Evolutionary conservation across 2,329 filamentous ascomycete genomes (phyloP).

Genomic region (Coleophoma cylindrospora): DNA sequence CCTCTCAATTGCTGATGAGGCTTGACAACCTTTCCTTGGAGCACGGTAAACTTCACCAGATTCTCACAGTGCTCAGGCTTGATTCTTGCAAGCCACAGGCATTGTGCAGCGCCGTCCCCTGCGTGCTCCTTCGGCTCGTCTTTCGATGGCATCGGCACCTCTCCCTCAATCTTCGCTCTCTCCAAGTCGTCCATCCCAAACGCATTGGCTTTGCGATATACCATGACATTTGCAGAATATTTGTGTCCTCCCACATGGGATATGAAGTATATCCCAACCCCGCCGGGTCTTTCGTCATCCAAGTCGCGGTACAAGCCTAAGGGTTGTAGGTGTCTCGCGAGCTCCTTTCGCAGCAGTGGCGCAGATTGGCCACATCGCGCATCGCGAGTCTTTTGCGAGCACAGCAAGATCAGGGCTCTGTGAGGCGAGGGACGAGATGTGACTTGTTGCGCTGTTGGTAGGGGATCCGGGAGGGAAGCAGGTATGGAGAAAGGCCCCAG

Average conservation of each 20-base stretch:
- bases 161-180: constrained; percentile 26
- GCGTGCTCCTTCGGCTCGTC: constrained; percentile 20
- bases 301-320: constrained; percentile 82
- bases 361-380: constrained; percentile 92
- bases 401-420: constrained; percentile 82
- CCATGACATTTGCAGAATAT: constrained; percentile 89
- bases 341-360: constrained; percentile 79
- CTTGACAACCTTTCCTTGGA: constrained; percentile 94
- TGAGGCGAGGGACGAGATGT: constrained; percentile 69
- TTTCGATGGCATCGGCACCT: constrained; percentile 23
- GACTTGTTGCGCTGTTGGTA: constrained; percentile 34
- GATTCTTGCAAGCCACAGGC: constrained; percentile 87
- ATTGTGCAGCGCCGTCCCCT: constrained; percentile 67
- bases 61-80: constrained; percentile 89
- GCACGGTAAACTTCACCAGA: constrained; percentile 78
- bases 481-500: constrained; percentile 56
- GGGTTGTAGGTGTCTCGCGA: constrained; percentile 82
- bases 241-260: constrained; percentile 96
- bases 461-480: constrained; percentile 23
- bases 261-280: constrained; percentile 94
- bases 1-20: constrained; percentile 79
- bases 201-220: constrained; percentile 60
- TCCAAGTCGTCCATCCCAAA: constrained; percentile 25
- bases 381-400: constrained; percentile 91
- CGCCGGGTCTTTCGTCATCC: constrained; percentile 82